phyloP scores from a whole-genome alignment of 345 rosid species.

The Salix exigua region DNA sequence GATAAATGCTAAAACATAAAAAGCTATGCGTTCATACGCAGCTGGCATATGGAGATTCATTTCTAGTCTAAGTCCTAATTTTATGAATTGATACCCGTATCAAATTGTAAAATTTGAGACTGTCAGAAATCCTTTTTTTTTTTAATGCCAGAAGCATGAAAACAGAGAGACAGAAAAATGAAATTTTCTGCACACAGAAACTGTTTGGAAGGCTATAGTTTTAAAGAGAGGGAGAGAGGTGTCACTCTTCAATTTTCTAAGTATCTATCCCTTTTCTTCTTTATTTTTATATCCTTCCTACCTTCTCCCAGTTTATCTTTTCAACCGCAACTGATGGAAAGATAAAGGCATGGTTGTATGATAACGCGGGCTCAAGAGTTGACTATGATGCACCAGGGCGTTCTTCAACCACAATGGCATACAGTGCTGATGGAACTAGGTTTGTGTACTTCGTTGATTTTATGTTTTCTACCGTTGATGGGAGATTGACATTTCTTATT shows the following conservation, averaged over 20 bases:
- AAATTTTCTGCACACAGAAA: background rate
- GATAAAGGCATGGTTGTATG: slow-evolving; percentile 85
- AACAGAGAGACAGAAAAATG: background rate
- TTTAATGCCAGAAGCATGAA: background rate
- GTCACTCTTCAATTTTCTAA: background rate
- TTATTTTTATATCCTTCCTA: slow-evolving; percentile 4
- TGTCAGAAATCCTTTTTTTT: too few species aligned
- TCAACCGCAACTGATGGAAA: slow-evolving; percentile 77
- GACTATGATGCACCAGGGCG: slow-evolving; percentile 83
- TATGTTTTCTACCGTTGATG: background rate
- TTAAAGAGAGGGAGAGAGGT: background rate
- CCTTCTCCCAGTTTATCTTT: slow-evolving; percentile 52
- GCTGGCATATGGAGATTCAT: background rate
- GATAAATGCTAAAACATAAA: background rate
- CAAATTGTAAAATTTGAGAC: background rate
- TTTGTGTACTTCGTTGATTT: slow-evolving; percentile 20
- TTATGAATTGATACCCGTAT: background rate
- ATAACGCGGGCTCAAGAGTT: slow-evolving; percentile 62
- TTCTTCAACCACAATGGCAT: slow-evolving; percentile 65
- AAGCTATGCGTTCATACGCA: background rate
- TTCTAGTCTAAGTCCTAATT: background rate
- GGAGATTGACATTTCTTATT: slow-evolving; percentile 4
- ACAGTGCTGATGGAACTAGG: slow-evolving; percentile 85
- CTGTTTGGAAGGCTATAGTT: background rate
- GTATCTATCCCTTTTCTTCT: background rate